Evolutionary conservation across 1,284 basidiomycete species (phyloP), one percentile per base, ranked within the genome.

Genomic region (Heterobasidion occidentale): DNA sequence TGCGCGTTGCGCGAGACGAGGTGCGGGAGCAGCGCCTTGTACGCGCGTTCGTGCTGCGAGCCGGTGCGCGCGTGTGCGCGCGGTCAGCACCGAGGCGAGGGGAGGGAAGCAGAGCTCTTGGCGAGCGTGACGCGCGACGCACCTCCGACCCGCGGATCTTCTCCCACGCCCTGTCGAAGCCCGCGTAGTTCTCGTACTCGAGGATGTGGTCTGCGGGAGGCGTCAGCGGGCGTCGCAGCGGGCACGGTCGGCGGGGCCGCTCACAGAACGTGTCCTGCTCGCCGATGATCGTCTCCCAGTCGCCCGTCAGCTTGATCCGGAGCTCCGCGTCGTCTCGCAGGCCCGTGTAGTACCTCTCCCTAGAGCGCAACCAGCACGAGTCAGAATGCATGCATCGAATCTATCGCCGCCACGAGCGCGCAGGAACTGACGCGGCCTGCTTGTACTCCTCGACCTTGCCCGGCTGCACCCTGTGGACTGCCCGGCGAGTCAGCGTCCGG

Each of bases 141-240:
- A 88, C 88, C 69, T 83, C 76, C 2, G 85, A 84, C 55, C 77
- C 76, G 57, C 72, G 77, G 56, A 91, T 78, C 60, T 84, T 75
- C 54, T 73, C 68, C 48, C 77, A 78, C 14, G 85, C 82, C 67
- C 82, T 85, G 71, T 95, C 93, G 62, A 83, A 91, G 11, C 91
- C 93, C 51, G 78, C 81, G 70, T 92, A 91, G 62, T 93, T 92
- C 71, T 95, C 90, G 67, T 94, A 94, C 70, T 94, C 93, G 27
- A 93, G 76, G 60, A 97, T 84, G 64, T 91, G 89, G 27, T 81
- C 84, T 84, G 58, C 36, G 47, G 34, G 4, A 36, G 27, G 19
- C 9, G 46, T 12, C 57, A 42, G n/a, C n/a, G 38, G 11, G 0
- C 38, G 19, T 19, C 19, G 19, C 19, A 2, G 19, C 19, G 19